Conservation (phyloP, 352 stramenopile genomes). For the Pythium chondricola region DNA sequence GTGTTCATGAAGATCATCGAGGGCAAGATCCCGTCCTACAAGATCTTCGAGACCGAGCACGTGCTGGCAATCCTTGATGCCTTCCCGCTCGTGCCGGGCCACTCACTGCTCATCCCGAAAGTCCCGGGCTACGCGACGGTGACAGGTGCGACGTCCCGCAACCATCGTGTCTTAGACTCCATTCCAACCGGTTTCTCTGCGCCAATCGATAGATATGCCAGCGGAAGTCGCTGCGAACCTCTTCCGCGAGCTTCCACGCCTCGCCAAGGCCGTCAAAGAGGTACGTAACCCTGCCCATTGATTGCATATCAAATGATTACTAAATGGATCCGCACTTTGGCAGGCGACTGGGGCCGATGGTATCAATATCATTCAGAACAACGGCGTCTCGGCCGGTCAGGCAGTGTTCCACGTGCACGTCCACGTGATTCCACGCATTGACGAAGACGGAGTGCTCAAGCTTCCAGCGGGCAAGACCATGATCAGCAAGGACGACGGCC, state of each 20-base stretch:
- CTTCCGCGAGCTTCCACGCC: conserved; percentile 68
- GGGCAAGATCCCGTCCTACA: conserved; percentile 65
- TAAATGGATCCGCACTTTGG: too few relatives aligned
- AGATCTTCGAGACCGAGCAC: conserved; percentile 85
- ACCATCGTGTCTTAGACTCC: not conserved
- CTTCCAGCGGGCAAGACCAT: conserved; percentile 46
- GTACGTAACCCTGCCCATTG: conserved; percentile 2
- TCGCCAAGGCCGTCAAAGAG: conserved; percentile 68
- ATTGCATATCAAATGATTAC: not conserved
- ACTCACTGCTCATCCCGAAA: conserved; percentile 75
- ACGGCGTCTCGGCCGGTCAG: conserved; percentile 53
- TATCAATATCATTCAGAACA: conserved; percentile 84
- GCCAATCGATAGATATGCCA: conserved; percentile 74
- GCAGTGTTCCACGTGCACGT: conserved; percentile 76
- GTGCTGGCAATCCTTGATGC: conserved; percentile 79
- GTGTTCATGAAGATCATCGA: conserved; percentile 83
- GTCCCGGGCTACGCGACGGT: conserved; percentile 54
- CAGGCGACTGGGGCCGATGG: conserved; percentile 56
- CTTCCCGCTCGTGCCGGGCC: conserved; percentile 59
- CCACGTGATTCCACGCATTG: conserved; percentile 75
- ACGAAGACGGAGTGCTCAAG: conserved; percentile 47
- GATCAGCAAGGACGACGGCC: conserved; percentile 57
- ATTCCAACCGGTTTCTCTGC: too few relatives aligned
- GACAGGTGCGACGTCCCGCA: conserved; percentile 21
- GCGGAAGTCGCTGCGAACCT: conserved; percentile 58